Percentiles rank a stretch among this genome's conserved stretches.
Conservation (phyloP, 225 moss, liverwort and hornwort species). For the Asterella californica region DNA sequence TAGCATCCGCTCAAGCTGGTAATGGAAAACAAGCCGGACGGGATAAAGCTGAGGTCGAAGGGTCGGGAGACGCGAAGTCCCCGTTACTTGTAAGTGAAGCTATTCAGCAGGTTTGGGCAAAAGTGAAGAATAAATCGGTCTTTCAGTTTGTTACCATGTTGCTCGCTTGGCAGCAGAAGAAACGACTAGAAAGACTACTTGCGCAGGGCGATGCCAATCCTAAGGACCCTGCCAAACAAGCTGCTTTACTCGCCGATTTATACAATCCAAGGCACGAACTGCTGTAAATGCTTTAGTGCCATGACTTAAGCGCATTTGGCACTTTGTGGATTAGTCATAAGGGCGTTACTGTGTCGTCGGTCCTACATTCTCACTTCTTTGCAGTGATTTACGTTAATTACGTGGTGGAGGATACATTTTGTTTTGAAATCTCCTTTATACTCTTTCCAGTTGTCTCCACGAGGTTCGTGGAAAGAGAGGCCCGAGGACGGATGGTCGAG, state of each 20-base stretch:
- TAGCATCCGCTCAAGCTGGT: conserved; percentile 11
- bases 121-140: conserved; percentile 64
- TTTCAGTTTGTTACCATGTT: conserved; percentile 83
- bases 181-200: conserved; percentile 73
- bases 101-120: conserved; percentile 58
- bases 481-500: background rate
- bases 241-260: conserved; percentile 73
- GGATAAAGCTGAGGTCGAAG: conserved; percentile 49
- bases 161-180: conserved; percentile 98
- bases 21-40: conserved; percentile 26
- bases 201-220: conserved; percentile 77
- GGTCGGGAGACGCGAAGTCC: conserved; percentile 29
- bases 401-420: background rate
- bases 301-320: too few species aligned
- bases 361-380: background rate
- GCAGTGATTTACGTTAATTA: background rate
- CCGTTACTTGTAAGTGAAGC: conserved; percentile 48
- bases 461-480: background rate
- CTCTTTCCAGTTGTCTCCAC: too few species aligned
- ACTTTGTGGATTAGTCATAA: background rate
- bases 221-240: conserved; percentile 86
- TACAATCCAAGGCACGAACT: conserved; percentile 78
- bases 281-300: too few species aligned
- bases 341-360: background rate
- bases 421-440: too few species aligned